Conservation (phyloP, 306 rosid genomes). For the Fragaria iinumae region DNA sequence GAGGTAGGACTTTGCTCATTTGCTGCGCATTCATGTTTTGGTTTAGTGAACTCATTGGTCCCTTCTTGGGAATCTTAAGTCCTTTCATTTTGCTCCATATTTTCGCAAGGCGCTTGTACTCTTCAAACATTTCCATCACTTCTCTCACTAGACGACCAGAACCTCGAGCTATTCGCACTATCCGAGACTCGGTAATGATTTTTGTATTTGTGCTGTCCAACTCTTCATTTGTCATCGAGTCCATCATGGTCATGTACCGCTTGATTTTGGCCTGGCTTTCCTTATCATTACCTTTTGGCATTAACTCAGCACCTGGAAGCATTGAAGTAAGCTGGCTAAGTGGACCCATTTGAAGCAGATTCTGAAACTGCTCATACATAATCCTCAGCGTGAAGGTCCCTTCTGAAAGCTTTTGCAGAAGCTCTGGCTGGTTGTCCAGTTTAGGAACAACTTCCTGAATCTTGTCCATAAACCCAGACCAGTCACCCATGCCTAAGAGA, state of each 20-base stretch:
- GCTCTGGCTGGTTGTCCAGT: constrained; percentile 84
- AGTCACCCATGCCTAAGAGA: constrained; percentile 83
- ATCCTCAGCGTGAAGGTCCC: constrained; percentile 82
- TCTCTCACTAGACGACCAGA: constrained; percentile 68
- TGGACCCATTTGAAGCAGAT: constrained; percentile 79
- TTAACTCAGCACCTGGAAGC: constrained; percentile 79
- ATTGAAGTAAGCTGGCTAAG: constrained; percentile 66
- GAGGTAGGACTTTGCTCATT: constrained; percentile 84
- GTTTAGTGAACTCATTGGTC: constrained; percentile 63
- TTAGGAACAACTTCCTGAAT: constrained; percentile 85
- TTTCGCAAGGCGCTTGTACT: constrained; percentile 80
- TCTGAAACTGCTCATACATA: constrained; percentile 86
- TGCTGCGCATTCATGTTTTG: constrained; percentile 83
- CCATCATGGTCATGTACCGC: constrained; percentile 98
- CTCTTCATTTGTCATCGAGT: constrained; percentile 95
- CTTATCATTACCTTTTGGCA: constrained; percentile 91
- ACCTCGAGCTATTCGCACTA: constrained; percentile 83
- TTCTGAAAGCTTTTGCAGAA: constrained; percentile 76
- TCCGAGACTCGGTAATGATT: constrained; percentile 69
- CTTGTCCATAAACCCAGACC: constrained; percentile 85
- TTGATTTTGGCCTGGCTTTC: constrained; percentile 88
- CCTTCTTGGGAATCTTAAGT: constrained; percentile 81
- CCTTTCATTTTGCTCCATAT: constrained; percentile 80
- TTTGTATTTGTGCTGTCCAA: constrained; percentile 82
- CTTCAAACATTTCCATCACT: constrained; percentile 82